Evolutionary conservation across 2,329 filamentous ascomycete species (phyloP), one percentile per base, ranked within the genome.

Genomic region (Onygenales sp.): DNA sequence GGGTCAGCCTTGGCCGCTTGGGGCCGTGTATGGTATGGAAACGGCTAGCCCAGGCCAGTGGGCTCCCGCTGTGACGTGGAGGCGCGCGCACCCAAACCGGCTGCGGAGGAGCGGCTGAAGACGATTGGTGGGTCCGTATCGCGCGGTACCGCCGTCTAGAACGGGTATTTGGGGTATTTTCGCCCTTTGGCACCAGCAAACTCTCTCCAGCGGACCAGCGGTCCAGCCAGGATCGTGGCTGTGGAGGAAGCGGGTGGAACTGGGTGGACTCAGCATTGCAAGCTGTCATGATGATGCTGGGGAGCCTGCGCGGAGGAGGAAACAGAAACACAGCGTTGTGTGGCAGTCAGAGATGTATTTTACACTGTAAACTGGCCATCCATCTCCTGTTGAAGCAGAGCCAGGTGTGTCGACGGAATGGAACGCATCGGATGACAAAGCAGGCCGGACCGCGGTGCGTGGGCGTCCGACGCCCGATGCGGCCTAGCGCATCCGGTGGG

Each of bases 391-490:
- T 17, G 17, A 17, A 17, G 17, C 17, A 17, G 17, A 17, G 17
- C 17, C 17, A 17, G 17, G 17, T 17, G 17, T 17, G 17, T 17
- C 17, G 17, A 17, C 17, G 17, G 17, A 17, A 17, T 27, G 21
- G 21, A 27, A 27, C 17, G 17, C 27, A 9, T 35, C 21, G 8
- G 54, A 38, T 56, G 55, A 56, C 55, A 45, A 56, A 56, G 52
- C 49, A 4, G 47, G 47, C 35, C 51, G 43, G 50, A 14, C 8
- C 13, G 3, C 36, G 31, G 7, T 46, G 31, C 33, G 13, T 31
- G 6, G 5, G 46, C 42, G 52, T 41, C 50, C 17, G 31, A 9
- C n/a, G n/a, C 54, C 51, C 35, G 21, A 55, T 49, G 6, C 5
- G 43, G 51, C 9, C 43, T 57, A 52, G 55, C 47, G 51, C 39